A percentile compares a stretch with the other conserved stretches of the same genome.
Evolutionary conservation across 345 rosid species (phyloP).

Genomic region (Cardiospermum halicacabum): DNA sequence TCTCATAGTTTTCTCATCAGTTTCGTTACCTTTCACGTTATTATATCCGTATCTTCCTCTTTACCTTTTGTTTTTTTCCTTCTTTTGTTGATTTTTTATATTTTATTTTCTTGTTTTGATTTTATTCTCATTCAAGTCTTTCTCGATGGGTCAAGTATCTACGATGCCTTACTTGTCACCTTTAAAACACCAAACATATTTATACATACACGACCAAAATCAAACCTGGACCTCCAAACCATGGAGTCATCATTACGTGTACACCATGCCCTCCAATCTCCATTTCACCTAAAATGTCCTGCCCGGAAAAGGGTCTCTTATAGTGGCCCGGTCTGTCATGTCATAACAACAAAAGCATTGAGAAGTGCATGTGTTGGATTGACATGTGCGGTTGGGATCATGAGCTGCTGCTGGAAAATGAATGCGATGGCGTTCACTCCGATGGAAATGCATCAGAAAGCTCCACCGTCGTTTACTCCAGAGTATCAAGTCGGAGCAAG

Average conservation of each 20-base stretch:
- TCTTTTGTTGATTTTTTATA: neutral
- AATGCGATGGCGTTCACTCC: constrained; percentile 44
- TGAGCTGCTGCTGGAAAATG: constrained; percentile 29
- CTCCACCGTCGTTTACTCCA: constrained; percentile 13
- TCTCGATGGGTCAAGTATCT: constrained; percentile 24
- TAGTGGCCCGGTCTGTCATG: too few species aligned
- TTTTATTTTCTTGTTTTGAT: neutral
- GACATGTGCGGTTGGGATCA: constrained; percentile 46
- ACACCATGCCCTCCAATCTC: too few species aligned
- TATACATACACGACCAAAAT: too few species aligned
- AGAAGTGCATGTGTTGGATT: constrained; percentile 43
- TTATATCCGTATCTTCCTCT: too few species aligned
- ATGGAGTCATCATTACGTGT: too few species aligned
- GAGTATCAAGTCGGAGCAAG: constrained; percentile 36
- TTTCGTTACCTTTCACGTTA: neutral
- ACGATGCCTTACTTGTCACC: too few species aligned
- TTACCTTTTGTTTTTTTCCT: neutral
- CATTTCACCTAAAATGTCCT: too few species aligned
- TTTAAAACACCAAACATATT: too few species aligned
- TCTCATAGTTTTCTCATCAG: neutral
- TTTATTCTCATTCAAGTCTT: constrained; percentile 32
- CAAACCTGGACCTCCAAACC: too few species aligned
- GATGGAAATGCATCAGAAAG: constrained; percentile 35
- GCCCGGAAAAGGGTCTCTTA: constrained; percentile 8
- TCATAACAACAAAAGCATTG: constrained; percentile 5